Evolutionary conservation across 2,329 filamentous ascomycete genomes (phyloP).

Genomic region (Colletotrichum falcatum): DNA sequence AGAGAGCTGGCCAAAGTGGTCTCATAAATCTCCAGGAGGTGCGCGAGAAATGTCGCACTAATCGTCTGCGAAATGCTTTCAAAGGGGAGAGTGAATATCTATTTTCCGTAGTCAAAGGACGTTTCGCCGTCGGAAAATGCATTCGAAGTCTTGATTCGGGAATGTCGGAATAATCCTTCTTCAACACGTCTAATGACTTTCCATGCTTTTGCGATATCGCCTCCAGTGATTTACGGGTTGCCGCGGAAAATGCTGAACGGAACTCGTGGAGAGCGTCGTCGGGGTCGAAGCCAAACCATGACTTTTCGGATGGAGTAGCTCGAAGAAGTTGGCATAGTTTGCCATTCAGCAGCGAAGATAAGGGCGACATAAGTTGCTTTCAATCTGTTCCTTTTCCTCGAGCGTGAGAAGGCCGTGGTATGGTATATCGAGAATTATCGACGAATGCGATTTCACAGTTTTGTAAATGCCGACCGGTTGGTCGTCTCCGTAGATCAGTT

Average conservation of each 20-base stretch:
- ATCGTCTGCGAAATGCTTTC: slow-evolving; percentile 44
- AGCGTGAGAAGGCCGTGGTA: too few relatives aligned
- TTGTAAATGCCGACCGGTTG: too few relatives aligned
- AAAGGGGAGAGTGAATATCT: slow-evolving; percentile 53
- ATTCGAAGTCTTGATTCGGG: slow-evolving; percentile 50
- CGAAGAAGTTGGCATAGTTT: too few relatives aligned
- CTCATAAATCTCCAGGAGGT: slow-evolving; percentile 49
- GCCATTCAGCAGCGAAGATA: too few relatives aligned
- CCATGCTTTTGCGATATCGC: slow-evolving; percentile 45
- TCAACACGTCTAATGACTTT: slow-evolving; percentile 38
- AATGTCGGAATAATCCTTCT: slow-evolving; percentile 49
- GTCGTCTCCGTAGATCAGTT: too few relatives aligned
- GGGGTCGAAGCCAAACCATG: slow-evolving; percentile 61
- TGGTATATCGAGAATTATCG: too few relatives aligned
- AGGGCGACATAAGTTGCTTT: too few relatives aligned
- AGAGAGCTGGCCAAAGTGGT: slow-evolving; percentile 46
- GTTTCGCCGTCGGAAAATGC: slow-evolving; percentile 59
- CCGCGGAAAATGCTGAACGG: slow-evolving; percentile 53
- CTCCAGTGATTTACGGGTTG: slow-evolving; percentile 50
- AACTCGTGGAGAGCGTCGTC: slow-evolving; percentile 63
- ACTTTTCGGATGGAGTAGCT: too few relatives aligned
- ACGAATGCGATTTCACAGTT: too few relatives aligned
- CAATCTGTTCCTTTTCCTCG: too few relatives aligned
- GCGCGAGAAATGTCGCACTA: slow-evolving; percentile 41
- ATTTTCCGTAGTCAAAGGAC: slow-evolving; percentile 56